Conservation (phyloP, 768 basidiomycete species). For the Boletales sp. region DNA sequence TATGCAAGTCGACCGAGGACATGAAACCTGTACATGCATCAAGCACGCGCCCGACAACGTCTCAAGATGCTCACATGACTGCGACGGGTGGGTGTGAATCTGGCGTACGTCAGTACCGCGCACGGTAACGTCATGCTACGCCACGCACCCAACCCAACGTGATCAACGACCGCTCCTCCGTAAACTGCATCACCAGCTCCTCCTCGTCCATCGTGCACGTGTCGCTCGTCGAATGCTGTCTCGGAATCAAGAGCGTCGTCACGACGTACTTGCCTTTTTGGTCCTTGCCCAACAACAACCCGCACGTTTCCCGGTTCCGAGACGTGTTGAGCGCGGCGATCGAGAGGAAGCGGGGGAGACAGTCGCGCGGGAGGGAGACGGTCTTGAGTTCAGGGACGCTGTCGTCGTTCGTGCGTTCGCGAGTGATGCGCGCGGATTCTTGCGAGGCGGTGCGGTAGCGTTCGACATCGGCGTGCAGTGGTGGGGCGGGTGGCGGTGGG, state of each 20-base stretch:
- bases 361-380: conserved; percentile 67
- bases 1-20: conserved; percentile 92
- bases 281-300: conserved; percentile 71
- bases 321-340: conserved; percentile 78
- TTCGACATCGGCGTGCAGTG: conserved; percentile 22
- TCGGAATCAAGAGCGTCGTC: conserved; percentile 84
- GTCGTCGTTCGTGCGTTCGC: conserved; percentile 30
- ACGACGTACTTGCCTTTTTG: conserved; percentile 61
- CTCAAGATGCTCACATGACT: conserved; percentile 57
- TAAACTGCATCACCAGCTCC: conserved; percentile 81
- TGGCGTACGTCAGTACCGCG: conserved; percentile 27
- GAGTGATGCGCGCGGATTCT: conserved; percentile 32
- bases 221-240: conserved; percentile 82
- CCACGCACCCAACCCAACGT: conserved; percentile 85
- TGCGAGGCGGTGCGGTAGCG: conserved; percentile 33
- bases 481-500: conserved; percentile 22
- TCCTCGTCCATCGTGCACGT: conserved; percentile 94
- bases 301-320: conserved; percentile 83
- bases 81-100: conserved; percentile 93
- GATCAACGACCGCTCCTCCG: conserved; percentile 74
- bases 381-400: conserved; percentile 48
- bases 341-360: conserved; percentile 70
- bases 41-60: not conserved
- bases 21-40: conserved; percentile 64
- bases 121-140: not conserved